phyloP scores from a whole-genome alignment of 139 green algal species.

The Protoeuglena noctilucae region DNA sequence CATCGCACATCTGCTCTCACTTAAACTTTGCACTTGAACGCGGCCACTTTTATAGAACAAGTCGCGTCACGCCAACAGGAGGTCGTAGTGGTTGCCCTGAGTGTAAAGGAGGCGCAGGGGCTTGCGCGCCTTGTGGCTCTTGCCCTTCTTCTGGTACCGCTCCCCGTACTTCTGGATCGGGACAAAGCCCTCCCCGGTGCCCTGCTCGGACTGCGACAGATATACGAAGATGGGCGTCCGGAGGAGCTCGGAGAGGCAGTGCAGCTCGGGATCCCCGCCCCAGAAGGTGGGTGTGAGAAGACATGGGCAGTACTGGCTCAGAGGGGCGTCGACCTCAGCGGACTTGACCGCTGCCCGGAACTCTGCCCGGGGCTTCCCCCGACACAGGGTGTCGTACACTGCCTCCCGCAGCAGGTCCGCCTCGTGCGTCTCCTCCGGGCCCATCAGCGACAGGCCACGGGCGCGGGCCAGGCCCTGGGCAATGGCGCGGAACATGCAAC shows the following conservation, averaged over 20 bases:
- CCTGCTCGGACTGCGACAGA: conserved; percentile 8
- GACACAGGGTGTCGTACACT: conserved; percentile 36
- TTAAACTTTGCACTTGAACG: no score
- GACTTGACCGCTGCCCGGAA: conserved; percentile 12
- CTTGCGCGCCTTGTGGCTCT: conserved; percentile 10
- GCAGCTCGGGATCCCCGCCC: conserved; percentile 47
- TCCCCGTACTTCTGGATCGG: conserved; percentile 37
- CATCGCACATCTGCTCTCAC: no score
- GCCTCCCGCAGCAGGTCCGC: conserved; percentile 39
- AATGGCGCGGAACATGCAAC: conserved; percentile 48
- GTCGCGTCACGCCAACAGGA: conserved; percentile 22
- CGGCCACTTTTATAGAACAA: no score
- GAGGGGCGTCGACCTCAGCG: not conserved
- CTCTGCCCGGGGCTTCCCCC: conserved; percentile 18
- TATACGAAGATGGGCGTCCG: conserved; percentile 28
- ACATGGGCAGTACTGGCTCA: conserved; percentile 37
- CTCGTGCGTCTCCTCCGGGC: not conserved
- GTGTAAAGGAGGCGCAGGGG: conserved; percentile 35
- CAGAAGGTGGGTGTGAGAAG: conserved; percentile 32
- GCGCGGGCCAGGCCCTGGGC: conserved; percentile 20
- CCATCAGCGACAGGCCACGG: conserved; percentile 1
- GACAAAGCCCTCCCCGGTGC: conserved; percentile 18
- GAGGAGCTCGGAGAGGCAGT: conserved; percentile 39
- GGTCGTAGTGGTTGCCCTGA: conserved; percentile 44
- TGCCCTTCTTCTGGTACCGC: conserved; percentile 21